Evolutionary conservation across 495 filamentous ascomycete species (phyloP).

Genomic region (Aspergillus ostianus): DNA sequence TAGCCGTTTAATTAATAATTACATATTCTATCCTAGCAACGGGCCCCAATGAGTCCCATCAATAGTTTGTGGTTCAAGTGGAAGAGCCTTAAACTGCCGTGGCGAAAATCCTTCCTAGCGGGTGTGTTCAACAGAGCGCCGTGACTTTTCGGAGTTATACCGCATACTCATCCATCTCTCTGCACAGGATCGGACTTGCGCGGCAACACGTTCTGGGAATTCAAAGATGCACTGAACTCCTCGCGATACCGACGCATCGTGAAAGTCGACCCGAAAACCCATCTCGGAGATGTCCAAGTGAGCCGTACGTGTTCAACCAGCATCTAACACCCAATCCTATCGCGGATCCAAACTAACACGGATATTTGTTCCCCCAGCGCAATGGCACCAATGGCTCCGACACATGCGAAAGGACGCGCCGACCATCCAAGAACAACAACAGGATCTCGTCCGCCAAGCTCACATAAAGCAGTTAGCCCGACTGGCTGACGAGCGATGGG

Average conservation of each 20-base stretch:
- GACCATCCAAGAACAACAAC: slow-evolving; percentile 68
- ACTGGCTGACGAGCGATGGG: slow-evolving; percentile 83
- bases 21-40: slow-evolving; percentile 1
- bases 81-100: slow-evolving; percentile 81
- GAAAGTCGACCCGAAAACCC: slow-evolving; percentile 56
- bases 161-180: slow-evolving; percentile 24
- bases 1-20: slow-evolving; percentile 4
- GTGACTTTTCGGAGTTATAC: slow-evolving; percentile 15
- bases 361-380: slow-evolving; percentile 48
- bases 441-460: slow-evolving; percentile 64
- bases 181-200: slow-evolving; percentile 72
- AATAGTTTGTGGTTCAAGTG: slow-evolving; percentile 74
- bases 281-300: slow-evolving; percentile 66
- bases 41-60: slow-evolving; percentile 36
- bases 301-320: slow-evolving; percentile 40
- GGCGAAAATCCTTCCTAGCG: slow-evolving; percentile 77
- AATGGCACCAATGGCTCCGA: slow-evolving; percentile 97
- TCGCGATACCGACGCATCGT: slow-evolving; percentile 63
- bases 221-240: slow-evolving; percentile 64
- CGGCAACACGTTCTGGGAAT: slow-evolving; percentile 95
- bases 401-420: slow-evolving; percentile 72
- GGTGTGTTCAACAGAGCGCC: slow-evolving; percentile 51
- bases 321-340: not conserved
- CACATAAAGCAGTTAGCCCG: slow-evolving; percentile 73
- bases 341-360: slow-evolving; percentile 11